Evolutionary conservation across 2,329 filamentous ascomycete species (phyloP).

Genomic region (Leptoxyphium fumago): DNA sequence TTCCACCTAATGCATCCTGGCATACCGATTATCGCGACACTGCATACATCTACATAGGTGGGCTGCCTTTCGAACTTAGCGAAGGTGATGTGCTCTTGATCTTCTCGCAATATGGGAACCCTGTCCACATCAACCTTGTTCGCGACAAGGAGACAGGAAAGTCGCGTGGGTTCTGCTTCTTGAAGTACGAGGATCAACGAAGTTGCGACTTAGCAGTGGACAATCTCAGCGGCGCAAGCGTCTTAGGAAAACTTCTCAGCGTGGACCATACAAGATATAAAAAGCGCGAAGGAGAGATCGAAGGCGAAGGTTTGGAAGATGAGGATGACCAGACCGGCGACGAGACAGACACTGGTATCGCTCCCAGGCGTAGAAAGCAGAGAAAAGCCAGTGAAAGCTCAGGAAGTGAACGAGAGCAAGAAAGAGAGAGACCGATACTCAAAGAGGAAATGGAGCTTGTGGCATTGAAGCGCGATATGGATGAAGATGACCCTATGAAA

Average conservation of each 20-base stretch:
- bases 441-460: conserved; percentile 72
- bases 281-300: conserved; percentile 53
- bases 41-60: conserved; percentile 91
- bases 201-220: conserved; percentile 94
- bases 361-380: conserved; percentile 31
- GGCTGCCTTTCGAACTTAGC: conserved; percentile 78
- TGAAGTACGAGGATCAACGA: conserved; percentile 96
- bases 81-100: conserved; percentile 94
- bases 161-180: conserved; percentile 83
- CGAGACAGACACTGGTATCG: conserved; percentile 22
- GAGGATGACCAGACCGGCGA: conserved; percentile 42
- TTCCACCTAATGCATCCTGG: conserved; percentile 79
- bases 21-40: conserved; percentile 96
- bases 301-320: conserved; percentile 26
- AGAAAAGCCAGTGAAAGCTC: conserved; percentile 24
- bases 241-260: conserved; percentile 64
- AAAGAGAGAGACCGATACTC: conserved; percentile 44
- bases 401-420: conserved; percentile 21
- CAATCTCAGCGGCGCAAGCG: conserved; percentile 75
- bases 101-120: conserved; percentile 94
- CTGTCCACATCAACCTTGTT: conserved; percentile 78
- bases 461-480: conserved; percentile 53
- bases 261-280: conserved; percentile 95
- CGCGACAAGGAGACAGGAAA: conserved; percentile 96
- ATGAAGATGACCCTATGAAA: conserved; percentile 98